Conservation (phyloP, 495 filamentous ascomycete genomes). For the Parathielavia appendiculata region DNA sequence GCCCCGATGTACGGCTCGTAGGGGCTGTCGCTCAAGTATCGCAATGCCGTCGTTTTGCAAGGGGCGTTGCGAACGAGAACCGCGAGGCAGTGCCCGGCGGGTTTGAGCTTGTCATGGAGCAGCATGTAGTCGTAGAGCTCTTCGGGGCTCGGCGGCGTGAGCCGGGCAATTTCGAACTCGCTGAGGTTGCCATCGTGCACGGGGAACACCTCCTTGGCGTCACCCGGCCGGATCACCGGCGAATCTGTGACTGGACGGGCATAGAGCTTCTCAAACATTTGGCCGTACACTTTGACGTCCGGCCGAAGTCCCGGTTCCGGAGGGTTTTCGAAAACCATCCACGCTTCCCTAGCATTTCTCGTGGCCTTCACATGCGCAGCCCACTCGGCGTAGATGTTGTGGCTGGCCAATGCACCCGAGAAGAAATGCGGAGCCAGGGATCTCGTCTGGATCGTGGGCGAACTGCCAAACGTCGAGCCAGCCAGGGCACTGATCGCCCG, state of each 20-base stretch:
- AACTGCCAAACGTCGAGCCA: conserved; percentile 27
- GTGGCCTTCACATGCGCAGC: conserved; percentile 37
- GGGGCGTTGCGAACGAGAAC: conserved; percentile 33
- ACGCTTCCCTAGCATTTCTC: conserved; percentile 43
- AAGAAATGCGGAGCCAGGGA: conserved; percentile 24
- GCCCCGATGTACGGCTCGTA: conserved; percentile 5
- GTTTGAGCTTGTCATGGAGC: conserved; percentile 33
- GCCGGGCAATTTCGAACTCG: conserved; percentile 38
- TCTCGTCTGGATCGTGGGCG: conserved; percentile 42
- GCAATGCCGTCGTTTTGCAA: conserved; percentile 28
- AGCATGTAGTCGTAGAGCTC: conserved; percentile 41
- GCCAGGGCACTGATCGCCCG: conserved; percentile 35
- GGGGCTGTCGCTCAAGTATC: conserved; percentile 38
- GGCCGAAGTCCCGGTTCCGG: conserved; percentile 27
- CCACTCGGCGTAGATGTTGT: conserved; percentile 34
- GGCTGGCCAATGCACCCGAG: conserved; percentile 20
- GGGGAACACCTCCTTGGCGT: conserved; percentile 35
- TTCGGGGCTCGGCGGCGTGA: conserved; percentile 34
- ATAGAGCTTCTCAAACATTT: conserved; percentile 44
- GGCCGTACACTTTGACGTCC: conserved; percentile 34
- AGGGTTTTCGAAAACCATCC: conserved; percentile 38
- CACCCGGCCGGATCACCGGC: conserved; percentile 35
- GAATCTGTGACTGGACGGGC: conserved; percentile 16
- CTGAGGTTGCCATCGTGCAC: conserved; percentile 39
- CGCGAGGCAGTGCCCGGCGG: conserved; percentile 32